Evolutionary conservation across 2,329 filamentous ascomycete genomes (phyloP), one percentile per base, ranked within the genome.

Genomic region (Lithohypha guttulata): DNA sequence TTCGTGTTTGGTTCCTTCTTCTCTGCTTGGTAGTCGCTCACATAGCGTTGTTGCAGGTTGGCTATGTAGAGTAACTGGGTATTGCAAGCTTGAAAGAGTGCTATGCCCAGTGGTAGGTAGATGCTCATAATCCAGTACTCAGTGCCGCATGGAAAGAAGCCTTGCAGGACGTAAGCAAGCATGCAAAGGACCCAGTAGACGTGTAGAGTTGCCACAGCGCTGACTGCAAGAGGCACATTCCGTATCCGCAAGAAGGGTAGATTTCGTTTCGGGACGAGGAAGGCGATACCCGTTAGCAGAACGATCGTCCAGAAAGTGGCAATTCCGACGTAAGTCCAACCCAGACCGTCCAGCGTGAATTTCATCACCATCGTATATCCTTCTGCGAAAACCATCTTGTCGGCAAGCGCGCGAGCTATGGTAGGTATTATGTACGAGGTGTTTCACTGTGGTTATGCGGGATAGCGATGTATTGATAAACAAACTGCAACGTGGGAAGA

Each of bases 121-220:
- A 75, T 63, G 45, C 71, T 70, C 77, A 81, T 81, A 55, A 78
- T 67, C 74, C 76, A 81, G 54, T 68, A 81, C 55, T 79, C 73
- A 11, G 64, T 63, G 14, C 66, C 60, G 37, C 72, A 72, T 0
- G 73, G 70, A 42, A 61, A 53, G 17, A 51, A 41, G 4, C 57
- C 43, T 21, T 59, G 59, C 6, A 63, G 45, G 39, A 59, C 54
- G 34, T 55, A 56, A 11, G 53, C 57, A 21, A 61, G 50, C 41
- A 63, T 56, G 20, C 54, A 54, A 7, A 55, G 45, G 21, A 55
- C 46, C 49, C 54, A 57, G 46, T 63, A 64, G 11, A 63, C 44
- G 47, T 64, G 61, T 30, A 64, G 56, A 14, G 59, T 42, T 1
- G 54, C 50, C 13, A 64, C 53, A 11, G 59, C 57, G 23, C 56